A percentile compares a stretch with the other conserved stretches of the same genome.
Evolutionary conservation across 352 stramenopile genomes (phyloP).

Genomic region (Phytophthora pini): DNA sequence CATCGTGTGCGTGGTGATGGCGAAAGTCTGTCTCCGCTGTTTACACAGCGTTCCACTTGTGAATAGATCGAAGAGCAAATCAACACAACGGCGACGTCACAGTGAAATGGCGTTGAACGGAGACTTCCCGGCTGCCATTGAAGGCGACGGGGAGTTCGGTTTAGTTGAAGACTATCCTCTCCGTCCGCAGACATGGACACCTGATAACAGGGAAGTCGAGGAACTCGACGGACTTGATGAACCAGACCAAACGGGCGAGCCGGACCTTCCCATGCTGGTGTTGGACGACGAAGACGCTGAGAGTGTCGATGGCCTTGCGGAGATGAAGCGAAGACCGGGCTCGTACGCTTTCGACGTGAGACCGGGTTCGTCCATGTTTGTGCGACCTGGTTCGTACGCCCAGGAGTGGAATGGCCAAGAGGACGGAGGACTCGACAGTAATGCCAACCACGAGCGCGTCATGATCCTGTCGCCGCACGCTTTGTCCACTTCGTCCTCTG

Average conservation of each 20-base stretch:
- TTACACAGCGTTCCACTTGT: conserved; percentile 56
- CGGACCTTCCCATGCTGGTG: conserved; percentile 46
- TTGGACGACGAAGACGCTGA: conserved; percentile 40
- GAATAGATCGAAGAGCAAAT: conserved; percentile 39
- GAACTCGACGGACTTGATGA: conserved; percentile 36
- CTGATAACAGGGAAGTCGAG: conserved; percentile 29
- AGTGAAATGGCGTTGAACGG: conserved; percentile 25
- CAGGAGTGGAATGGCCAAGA: conserved; percentile 34
- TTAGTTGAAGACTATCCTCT: conserved; percentile 9
- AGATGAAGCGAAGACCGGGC: conserved; percentile 29
- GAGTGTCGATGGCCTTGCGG: conserved; percentile 42
- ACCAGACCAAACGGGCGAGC: conserved; percentile 3
- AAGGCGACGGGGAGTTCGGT: conserved; percentile 3
- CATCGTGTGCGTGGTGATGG: conserved; percentile 51
- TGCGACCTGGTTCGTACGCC: conserved; percentile 26
- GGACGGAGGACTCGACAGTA: conserved; percentile 29
- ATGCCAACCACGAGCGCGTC: conserved; percentile 32
- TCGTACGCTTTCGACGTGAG: conserved; percentile 28
- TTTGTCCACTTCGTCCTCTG: conserved; percentile 39
- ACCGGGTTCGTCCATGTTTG: conserved; percentile 23
- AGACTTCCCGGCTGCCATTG: conserved; percentile 4
- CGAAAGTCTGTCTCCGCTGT: conserved; percentile 69
- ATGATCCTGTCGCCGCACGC: conserved; percentile 39
- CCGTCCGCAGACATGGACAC: conserved; percentile 36
- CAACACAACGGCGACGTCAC: conserved; percentile 25